Conservation (phyloP, 176 grass and related monocot genomes). For the Rhynchospora breviuscula region DNA sequence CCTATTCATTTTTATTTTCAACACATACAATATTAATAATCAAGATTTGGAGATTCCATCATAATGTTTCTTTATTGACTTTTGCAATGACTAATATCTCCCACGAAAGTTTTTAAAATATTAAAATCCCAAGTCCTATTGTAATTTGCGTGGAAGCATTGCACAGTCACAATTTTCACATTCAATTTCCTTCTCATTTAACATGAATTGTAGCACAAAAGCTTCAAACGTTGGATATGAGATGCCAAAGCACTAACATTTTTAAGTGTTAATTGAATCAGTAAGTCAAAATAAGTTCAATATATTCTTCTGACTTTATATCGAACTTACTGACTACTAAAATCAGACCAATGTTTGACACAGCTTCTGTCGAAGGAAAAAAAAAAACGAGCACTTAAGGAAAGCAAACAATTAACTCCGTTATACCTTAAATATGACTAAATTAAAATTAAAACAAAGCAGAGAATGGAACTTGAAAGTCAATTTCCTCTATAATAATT, state of each 20-base stretch:
- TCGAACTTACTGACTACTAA: no score
- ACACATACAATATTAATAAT: background rate
- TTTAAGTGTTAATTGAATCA: background rate
- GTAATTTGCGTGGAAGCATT: background rate
- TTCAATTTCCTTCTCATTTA: background rate
- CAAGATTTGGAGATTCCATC: background rate
- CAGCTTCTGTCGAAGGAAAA: no score
- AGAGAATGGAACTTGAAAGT: no score
- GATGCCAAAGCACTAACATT: background rate
- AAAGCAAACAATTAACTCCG: background rate
- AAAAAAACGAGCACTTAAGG: background rate
- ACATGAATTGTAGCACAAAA: background rate
- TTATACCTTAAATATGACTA: background rate
- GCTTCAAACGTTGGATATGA: background rate
- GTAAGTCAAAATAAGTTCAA: background rate
- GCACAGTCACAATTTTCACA: background rate
- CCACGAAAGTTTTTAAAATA: background rate
- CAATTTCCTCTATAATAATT: no score
- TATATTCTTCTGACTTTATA: background rate
- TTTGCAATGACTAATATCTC: background rate
- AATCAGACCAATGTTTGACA: no score
- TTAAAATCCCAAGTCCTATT: background rate
- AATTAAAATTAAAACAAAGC: no score
- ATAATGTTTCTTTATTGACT: background rate
- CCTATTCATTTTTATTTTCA: no score